Evolutionary conservation across 2,329 filamentous ascomycete species (phyloP), one percentile per base, ranked within the genome.

Genomic region (Calonectria multiphialidica): DNA sequence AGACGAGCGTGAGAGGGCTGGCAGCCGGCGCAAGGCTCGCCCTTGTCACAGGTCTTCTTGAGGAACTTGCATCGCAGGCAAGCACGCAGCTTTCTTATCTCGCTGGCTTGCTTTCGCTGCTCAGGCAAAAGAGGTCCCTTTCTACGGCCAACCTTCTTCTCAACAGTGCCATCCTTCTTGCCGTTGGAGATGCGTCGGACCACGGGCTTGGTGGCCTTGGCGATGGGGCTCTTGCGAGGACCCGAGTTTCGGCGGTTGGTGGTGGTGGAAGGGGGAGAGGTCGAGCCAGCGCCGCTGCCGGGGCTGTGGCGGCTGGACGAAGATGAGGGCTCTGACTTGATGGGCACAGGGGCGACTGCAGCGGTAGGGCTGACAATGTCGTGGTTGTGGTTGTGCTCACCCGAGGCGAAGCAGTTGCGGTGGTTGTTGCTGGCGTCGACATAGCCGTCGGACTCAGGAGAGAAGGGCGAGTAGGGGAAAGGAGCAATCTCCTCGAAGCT

Each of bases 1-100:
- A 98, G 89, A 75, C 96, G 93, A 75, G 96, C 96, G 84, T 98
- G 96, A 23, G 96, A 98, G 63, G 96, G 96, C 86, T 98, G 94
- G 87, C 96, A 98, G 59, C 96, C 96, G 80, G 93, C 94, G 85
- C 96, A 98, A 70, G 96, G 96, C 87, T 98, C 96, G 75, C 96
- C 96, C 88, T 97, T 98, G 85, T 98, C 96, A 82, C 96, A 98
- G 61, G 96, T 98, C 90, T 98, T 98, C 90, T 98, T 98, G 83
- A 98, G 89, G 88, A 98, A 98, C 87, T 98, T 98, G 91, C 96
- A 98, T 76, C 96, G 93, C 79, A 98, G 88, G 84, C 96, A 98
- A 59, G 96, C 96, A 81, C 96, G 91, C 79, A 98, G 88, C 86
- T 98, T 98, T 83, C 96, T 92, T 82, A 98, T 98, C 85, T 98